phyloP scores from a whole-genome alignment of 306 rosid species.

The Dalbergia oliveri region DNA sequence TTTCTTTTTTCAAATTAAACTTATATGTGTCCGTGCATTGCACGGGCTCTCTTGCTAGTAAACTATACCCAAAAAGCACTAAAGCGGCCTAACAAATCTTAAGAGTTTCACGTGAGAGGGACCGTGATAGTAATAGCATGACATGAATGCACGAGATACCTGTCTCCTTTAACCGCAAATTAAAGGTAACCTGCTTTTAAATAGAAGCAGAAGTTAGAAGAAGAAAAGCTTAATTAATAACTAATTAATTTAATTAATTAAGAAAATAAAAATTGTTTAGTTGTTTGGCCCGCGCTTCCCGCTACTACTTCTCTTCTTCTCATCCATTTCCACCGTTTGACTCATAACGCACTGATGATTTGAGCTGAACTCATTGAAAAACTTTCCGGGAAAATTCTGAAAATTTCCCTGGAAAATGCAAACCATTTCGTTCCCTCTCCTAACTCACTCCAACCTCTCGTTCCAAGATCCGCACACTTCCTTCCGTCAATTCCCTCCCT shows the following conservation, averaged over 20 bases:
- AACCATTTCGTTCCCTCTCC: conserved; percentile 48
- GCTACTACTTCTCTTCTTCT: conserved; percentile 3
- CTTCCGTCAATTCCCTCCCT: conserved; percentile 39
- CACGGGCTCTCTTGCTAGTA: too few species aligned
- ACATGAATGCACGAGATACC: neutral
- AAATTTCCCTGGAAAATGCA: conserved; percentile 50
- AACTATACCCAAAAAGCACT: too few species aligned
- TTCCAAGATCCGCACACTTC: conserved; percentile 32
- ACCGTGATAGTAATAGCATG: neutral
- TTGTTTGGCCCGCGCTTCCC: conserved; percentile 39
- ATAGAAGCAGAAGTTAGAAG: neutral
- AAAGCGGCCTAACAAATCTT: neutral
- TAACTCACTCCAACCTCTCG: conserved; percentile 40
- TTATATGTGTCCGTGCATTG: too few species aligned
- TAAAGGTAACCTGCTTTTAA: neutral
- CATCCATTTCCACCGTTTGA: neutral
- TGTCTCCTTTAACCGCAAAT: neutral
- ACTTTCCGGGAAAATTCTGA: conserved; percentile 13
- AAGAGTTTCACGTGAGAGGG: neutral
- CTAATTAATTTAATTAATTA: neutral
- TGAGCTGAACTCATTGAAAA: neutral
- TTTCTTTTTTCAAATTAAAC: too few species aligned
- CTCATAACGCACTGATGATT: neutral
- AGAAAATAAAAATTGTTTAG: neutral
- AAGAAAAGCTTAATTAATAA: conserved; percentile 5